These are phyloP conservation scores for Lathyrus tuberosus DNA, from an alignment of 306 rosid genomes.

Conservation along the genomic window DNA sequence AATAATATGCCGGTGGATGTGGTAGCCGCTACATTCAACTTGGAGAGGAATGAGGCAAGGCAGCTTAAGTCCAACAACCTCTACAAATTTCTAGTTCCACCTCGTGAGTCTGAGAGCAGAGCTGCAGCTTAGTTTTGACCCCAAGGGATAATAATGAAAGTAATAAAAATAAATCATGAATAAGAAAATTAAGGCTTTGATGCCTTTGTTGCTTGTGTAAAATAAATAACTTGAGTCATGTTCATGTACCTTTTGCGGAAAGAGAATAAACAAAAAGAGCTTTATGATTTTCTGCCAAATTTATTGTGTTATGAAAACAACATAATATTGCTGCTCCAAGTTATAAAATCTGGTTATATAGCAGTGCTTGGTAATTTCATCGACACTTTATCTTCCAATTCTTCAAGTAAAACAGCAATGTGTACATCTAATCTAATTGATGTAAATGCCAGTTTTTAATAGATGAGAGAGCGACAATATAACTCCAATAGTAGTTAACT, in stretches of 20 bases:
- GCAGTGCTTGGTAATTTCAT: too few species aligned
- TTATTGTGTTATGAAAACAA: too few species aligned
- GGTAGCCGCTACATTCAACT: slow-evolving; percentile 38
- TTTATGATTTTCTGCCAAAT: background rate
- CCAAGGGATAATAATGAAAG: background rate
- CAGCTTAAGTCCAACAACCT: slow-evolving; percentile 50
- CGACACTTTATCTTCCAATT: too few species aligned
- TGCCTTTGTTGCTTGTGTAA: slow-evolving; percentile 24
- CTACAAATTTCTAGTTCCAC: slow-evolving; percentile 38
- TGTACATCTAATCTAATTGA: too few species aligned
- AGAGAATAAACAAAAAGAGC: slow-evolving; percentile 5
- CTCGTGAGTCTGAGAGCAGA: slow-evolving; percentile 29
- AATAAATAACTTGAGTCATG: background rate
- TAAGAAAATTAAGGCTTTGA: slow-evolving; percentile 36
- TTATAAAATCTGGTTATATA: too few species aligned
- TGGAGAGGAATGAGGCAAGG: slow-evolving; percentile 42
- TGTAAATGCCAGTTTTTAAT: too few species aligned
- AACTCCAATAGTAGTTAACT: too few species aligned
- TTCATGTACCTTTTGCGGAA: slow-evolving; percentile 19
- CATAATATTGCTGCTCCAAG: too few species aligned
- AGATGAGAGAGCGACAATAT: too few species aligned
- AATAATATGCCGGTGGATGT: slow-evolving; percentile 54
- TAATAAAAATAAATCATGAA: slow-evolving; percentile 19
- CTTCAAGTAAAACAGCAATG: too few species aligned
- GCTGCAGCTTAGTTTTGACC: slow-evolving; percentile 16